Base-by-base conservation (phyloP, 2,329 filamentous ascomycete species). In the Claviceps africana region DNA sequence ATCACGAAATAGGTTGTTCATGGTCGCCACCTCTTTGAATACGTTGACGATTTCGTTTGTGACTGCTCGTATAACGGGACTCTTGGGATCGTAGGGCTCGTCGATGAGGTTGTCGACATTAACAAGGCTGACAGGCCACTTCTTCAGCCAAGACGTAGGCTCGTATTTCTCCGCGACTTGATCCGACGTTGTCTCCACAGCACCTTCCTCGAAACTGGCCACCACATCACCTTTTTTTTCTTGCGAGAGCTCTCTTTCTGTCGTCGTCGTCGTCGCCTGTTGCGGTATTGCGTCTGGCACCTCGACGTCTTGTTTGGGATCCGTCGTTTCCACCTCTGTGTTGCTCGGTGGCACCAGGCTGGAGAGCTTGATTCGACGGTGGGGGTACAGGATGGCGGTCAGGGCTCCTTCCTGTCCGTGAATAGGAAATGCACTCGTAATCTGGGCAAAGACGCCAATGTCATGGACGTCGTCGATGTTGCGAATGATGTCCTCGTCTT, bases 1-100 rank as follows among this genome's bases (percentile, higher is more conserved):
- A 63, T 98, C 93, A 53, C 91, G 82, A 76, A 98, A 98, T 21
- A 98, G 76, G 54, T 86, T 88, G 71, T 97, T 98, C 69, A 96
- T 81, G 45, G 83, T 85, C 10, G 91, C 91, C 51, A 98, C 88
- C 66, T 97, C 90, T 71, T 96, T 97, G 75, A 96, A 97, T 0
- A 95, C 93, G 65, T 96, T 97, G 65, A 98, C 89, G 56, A 98
- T 97, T 71, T 98, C 94, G 62, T 91, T 95, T 48, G 91, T 93
- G 46, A 98, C 82, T 13, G 93, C 93, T 52, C 88, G 84, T 55
- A 97, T 89, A 35, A 93, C 83, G 19, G 85, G 84, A 62, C 86
- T 93, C 69, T 91, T 94, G 63, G 88, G 85, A 66, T 97, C 93
- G 65, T 87, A 87, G 0, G 89, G 84, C 62, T 95, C 86, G 62